Evolutionary conservation across 352 stramenopile species (phyloP), one percentile per base, ranked within the genome.

Genomic region (Globisporangium rhizosaccharum): DNA sequence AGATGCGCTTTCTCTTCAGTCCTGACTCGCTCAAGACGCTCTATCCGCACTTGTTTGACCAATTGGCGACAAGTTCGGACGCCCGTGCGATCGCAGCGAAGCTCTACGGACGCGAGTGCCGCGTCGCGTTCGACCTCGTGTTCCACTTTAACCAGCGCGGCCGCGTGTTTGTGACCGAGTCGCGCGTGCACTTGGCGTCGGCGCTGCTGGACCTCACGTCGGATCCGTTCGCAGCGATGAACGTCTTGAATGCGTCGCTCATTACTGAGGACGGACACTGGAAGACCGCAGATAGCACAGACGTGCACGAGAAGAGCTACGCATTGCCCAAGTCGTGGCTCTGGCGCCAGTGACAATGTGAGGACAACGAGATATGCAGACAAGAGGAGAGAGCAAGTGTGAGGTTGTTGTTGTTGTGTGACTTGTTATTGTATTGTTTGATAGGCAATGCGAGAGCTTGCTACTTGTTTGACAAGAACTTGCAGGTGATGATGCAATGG

Each of bases 161-260:
- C 10, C 62, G 55, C 23, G 15, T 72, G 15, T 65, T 71, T 47
- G 65, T 60, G 44, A 56, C 62, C 52, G 79, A 73, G 28, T 76
- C 77, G 53, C 70, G 72, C 39, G 67, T 81, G 37, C 68, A 84
- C 53, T 59, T 85, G 53, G 67, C 71, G 17, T 72, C 77, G 12
- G 71, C 68, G 26, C 57, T 85, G 26, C 57, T 85, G 11, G 48
- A 67, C 11, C 41, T 79, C 48, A 58, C 83, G 36, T 59, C 67
- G 41, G 66, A 72, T 37, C 73, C 73, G 0, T 70, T 68, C 33
- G 65, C 59, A 8, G 66, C 61, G 10, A 70, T 82, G 52, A 64
- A 62, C 39, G 70, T 70, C 30, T 59, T 67, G 20, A 61, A 74
- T 44, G 62, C 67, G 23, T 70, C 70, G 12, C 48, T 71, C 10